These are phyloP conservation scores for Ascochyta koolunga DNA, from an alignment of 2,329 filamentous ascomycete species.

Conservation along the genomic window DNA sequence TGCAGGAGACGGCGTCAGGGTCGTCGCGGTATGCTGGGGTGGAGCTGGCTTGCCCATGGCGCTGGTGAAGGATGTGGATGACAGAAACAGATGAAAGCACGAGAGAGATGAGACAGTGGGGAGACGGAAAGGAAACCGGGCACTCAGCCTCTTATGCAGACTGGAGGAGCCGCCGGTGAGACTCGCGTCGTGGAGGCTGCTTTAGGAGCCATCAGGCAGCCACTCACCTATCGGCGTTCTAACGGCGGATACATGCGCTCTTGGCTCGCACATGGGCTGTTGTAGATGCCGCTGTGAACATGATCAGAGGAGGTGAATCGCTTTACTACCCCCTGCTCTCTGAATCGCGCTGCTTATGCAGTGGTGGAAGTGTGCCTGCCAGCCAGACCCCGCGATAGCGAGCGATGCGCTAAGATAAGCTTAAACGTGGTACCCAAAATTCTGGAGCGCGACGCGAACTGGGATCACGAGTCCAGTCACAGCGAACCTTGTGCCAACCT, in stretches of 20 bases:
- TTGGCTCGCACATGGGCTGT: too few species aligned
- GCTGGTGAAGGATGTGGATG: conserved; percentile 5
- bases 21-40: conserved; percentile 43
- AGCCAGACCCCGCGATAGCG: background rate
- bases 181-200: conserved; percentile 25
- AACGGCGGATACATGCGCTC: conserved; percentile 10
- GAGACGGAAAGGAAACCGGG: background rate
- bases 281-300: too few species aligned
- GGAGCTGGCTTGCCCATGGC: conserved; percentile 41
- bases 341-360: background rate
- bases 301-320: background rate
- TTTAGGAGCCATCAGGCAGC: conserved; percentile 34
- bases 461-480: conserved; percentile 4
- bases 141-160: conserved; percentile 17
- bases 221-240: conserved; percentile 20
- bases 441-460: conserved; percentile 26
- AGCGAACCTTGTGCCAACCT: background rate
- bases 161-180: conserved; percentile 25
- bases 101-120: background rate
- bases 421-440: conserved; percentile 33
- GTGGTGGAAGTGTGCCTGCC: background rate
- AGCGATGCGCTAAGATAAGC: conserved; percentile 39
- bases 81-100: background rate
- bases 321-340: background rate
- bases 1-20: conserved; percentile 48